Base-by-base conservation (phyloP, 2,329 filamentous ascomycete species). In the Ceratocystis lukuohia region DNA sequence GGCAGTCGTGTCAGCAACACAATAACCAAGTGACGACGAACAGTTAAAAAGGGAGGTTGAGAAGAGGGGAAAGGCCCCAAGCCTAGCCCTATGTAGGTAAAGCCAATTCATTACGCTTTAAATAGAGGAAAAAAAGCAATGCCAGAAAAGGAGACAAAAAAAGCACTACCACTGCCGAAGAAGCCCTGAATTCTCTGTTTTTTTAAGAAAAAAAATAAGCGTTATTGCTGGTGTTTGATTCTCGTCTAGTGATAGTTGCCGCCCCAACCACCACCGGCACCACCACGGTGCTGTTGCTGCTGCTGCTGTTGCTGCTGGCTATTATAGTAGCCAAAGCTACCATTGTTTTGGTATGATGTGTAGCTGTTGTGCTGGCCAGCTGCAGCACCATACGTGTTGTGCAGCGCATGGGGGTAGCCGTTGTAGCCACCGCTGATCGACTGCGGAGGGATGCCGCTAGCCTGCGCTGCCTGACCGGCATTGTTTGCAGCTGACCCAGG, bases 401-500 rank as follows among this genome's bases (percentile, higher is more conserved):
- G 75, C 62, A 77, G 77, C 68, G 82, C 80, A 65, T 77, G 78
- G 70, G 80, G 79, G 70, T 84, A 85, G 57, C 76, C 79, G 64
- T 79, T 63, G 41, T 66, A 66, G 30, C 79, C 75, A 83, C 82
- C 74, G 82, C 81, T 68, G 80, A 74, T 76, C 53, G 82, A 80
- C 69, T 83, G 82, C 33, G 82, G 82, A 2, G 82, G 83, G 10
- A 84, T 79, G 33, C 82, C 81, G 50, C 77, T 37, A 37, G 37
- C 74, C 73, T 82, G 80, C 25, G 71, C 74, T 56, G 80, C 77
- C 3, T 81, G 76, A 1, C 76, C 77, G 65, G 77, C 80, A 50
- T 66, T 66, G 74, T 83, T 84, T 5, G 81, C 77, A 12, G 82
- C 82, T 41, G 83, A 85, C 59, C 82, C 82, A 5, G 83, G 83